These are phyloP conservation scores for Phytophthora citrophthora DNA, from an alignment of 352 stramenopile species.

Conservation along the genomic window DNA sequence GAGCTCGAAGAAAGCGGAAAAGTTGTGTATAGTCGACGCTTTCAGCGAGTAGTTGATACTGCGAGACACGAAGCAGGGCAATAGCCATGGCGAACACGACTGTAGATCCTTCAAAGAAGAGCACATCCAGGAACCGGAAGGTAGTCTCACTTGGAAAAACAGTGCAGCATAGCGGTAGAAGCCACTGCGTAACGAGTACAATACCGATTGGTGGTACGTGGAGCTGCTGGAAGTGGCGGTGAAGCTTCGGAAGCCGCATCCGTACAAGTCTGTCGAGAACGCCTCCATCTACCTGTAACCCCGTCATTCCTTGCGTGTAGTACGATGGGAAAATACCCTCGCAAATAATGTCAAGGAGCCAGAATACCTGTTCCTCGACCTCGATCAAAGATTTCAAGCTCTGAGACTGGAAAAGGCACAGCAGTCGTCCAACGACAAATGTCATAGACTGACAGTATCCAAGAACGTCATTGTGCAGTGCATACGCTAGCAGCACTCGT, in stretches of 20 bases:
- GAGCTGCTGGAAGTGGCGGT: slow-evolving; percentile 63
- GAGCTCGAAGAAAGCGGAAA: slow-evolving; percentile 64
- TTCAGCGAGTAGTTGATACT: slow-evolving; percentile 57
- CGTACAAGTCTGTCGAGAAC: slow-evolving; percentile 63
- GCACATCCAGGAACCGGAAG: slow-evolving; percentile 65
- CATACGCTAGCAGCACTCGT: slow-evolving; percentile 80
- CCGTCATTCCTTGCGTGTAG: slow-evolving; percentile 71
- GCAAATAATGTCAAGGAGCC: slow-evolving; percentile 60
- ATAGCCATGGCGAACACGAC: slow-evolving; percentile 67
- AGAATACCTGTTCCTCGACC: slow-evolving; percentile 64
- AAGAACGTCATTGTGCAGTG: slow-evolving; percentile 73
- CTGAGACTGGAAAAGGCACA: slow-evolving; percentile 60
- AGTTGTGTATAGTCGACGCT: slow-evolving; percentile 74
- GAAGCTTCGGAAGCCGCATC: slow-evolving; percentile 56
- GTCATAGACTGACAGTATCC: slow-evolving; percentile 93
- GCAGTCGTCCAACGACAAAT: slow-evolving; percentile 79
- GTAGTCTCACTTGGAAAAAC: slow-evolving; percentile 71
- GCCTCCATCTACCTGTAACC: slow-evolving; percentile 59
- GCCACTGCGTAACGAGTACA: slow-evolving; percentile 70
- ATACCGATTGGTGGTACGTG: slow-evolving; percentile 61
- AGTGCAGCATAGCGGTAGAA: slow-evolving; percentile 68
- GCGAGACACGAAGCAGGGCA: slow-evolving; percentile 60
- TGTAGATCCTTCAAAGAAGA: slow-evolving; percentile 59
- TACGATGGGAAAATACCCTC: slow-evolving; percentile 67
- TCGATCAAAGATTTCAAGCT: not conserved